Evolutionary conservation across 2,329 filamentous ascomycete genomes (phyloP), one percentile per base, ranked within the genome.

Genomic region (Sclerotinia glacialis): DNA sequence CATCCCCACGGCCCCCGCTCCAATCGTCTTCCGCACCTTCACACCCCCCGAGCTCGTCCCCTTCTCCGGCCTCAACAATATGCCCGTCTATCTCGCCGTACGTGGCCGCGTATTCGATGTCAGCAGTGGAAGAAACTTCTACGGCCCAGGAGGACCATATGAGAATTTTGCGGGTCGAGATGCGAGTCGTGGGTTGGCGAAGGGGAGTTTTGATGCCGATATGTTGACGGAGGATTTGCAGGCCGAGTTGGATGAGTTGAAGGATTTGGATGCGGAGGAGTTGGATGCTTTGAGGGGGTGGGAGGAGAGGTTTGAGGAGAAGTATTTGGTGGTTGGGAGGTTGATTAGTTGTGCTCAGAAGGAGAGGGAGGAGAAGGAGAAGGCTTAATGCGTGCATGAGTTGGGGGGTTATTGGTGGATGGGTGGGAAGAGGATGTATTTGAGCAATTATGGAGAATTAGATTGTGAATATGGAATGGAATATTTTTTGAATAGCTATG

Each of bases 101-200:
- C 90, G 92, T 52, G 93, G 95, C 63, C 88, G 87, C 61, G 89
- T 98, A 70, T 98, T 97, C 77, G 95, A 99, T 77, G 94, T 98
- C 31, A 87, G 89, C 0, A 81, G 87, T 18, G 94, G 95, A 31
- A 86, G 89, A 75, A 93, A 96, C 81, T 98, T 98, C 79, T 99
- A 99, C 80, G 95, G 95, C 5, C 95, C 95, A 26, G 93, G 93
- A 16, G 94, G 94, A 0, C 93, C 94, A 2, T 99, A 99, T 78
- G 89, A 89, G 78, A 98, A 98, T 81, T 99, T 99, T 76, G 95
- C 95, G 0, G 95, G 95, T 0, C 83, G 93, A 49, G 95, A 99
- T 79, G 95, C 95, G 26, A 92, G 86, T 71, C 85, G 94, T 63
- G 95, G 95, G 0, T 80, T 99, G 68, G 94, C 95, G 1, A 91